A percentile compares a stretch with the other conserved stretches of the same genome.
These are phyloP conservation scores for Emergomyces orientalis DNA, from an alignment of 2,329 filamentous ascomycete genomes.

Conservation along the genomic window DNA sequence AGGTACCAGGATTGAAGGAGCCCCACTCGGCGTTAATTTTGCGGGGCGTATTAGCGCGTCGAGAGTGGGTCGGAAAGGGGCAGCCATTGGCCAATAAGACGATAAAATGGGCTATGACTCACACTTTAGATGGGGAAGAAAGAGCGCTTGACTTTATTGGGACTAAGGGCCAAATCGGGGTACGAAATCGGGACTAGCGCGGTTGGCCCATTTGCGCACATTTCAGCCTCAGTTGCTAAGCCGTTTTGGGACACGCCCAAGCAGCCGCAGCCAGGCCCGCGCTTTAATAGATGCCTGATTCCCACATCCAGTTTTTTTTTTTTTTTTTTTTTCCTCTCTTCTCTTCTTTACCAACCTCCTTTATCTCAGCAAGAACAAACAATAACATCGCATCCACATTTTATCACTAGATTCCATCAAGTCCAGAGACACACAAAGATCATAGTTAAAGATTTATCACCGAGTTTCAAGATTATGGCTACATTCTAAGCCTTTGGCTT, in stretches of 20 bases:
- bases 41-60: not conserved
- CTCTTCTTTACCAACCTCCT: too few species aligned
- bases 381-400: constrained; percentile 9
- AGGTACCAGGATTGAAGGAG: not conserved
- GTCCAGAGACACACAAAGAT: not conserved
- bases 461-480: constrained; percentile 27
- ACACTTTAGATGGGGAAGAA: constrained; percentile 26
- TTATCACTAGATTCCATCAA: not conserved
- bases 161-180: constrained; percentile 12
- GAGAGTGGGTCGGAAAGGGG: not conserved
- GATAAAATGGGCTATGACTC: constrained; percentile 24
- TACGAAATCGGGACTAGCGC: constrained; percentile 21
- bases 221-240: constrained; percentile 11
- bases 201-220: constrained; percentile 14
- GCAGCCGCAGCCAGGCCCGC: not conserved
- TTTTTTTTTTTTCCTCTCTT: too few species aligned
- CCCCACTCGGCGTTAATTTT: not conserved
- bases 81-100: constrained; percentile 22
- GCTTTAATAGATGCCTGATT: constrained; percentile 32
- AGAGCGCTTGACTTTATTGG: constrained; percentile 12
- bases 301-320: constrained; percentile 16
- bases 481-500: constrained; percentile 30
- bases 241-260: constrained; percentile 12
- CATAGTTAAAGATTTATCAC: constrained; percentile 10
- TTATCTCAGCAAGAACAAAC: too few species aligned